Evolutionary conservation across 768 basidiomycete genomes (phyloP).

Genomic region (Gloeophyllum trabeum): DNA sequence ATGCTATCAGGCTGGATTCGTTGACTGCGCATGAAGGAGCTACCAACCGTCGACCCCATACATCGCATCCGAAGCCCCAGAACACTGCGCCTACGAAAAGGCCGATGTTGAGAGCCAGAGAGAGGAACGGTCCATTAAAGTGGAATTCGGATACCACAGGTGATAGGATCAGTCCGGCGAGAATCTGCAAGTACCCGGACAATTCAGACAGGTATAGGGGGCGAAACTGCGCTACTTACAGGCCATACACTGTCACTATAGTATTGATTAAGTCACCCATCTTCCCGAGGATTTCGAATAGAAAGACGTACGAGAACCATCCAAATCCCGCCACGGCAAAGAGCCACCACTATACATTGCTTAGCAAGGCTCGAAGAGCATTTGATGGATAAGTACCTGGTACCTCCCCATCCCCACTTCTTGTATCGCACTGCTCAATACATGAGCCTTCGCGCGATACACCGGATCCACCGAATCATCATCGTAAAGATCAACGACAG

Average conservation of each 20-base stretch:
- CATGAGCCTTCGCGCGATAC: conserved; percentile 44
- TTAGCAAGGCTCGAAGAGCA: background rate
- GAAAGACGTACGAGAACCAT: conserved; percentile 52
- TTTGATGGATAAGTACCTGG: conserved; percentile 27
- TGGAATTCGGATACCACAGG: conserved; percentile 38
- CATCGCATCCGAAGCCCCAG: conserved; percentile 38
- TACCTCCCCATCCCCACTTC: conserved; percentile 66
- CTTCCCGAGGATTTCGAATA: background rate
- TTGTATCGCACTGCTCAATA: conserved; percentile 50
- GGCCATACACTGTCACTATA: conserved; percentile 64
- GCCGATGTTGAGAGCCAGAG: conserved; percentile 41
- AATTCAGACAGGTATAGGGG: background rate
- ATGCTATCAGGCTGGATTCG: background rate
- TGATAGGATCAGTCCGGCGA: conserved; percentile 32
- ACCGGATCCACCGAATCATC: conserved; percentile 32
- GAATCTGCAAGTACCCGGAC: conserved; percentile 15
- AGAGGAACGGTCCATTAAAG: conserved; percentile 33
- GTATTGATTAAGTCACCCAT: background rate
- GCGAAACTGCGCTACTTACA: conserved; percentile 24
- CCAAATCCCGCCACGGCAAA: conserved; percentile 66
- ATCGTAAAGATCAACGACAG: background rate
- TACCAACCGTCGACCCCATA: conserved; percentile 36
- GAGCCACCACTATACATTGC: conserved; percentile 36
- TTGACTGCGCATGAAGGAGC: no score
- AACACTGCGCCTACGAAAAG: conserved; percentile 36